Percentiles rank a stretch among this genome's conserved stretches.
These are phyloP conservation scores for Coffea eugenioides DNA, from an alignment of 257 asterid genomes.

Conservation along the genomic window DNA sequence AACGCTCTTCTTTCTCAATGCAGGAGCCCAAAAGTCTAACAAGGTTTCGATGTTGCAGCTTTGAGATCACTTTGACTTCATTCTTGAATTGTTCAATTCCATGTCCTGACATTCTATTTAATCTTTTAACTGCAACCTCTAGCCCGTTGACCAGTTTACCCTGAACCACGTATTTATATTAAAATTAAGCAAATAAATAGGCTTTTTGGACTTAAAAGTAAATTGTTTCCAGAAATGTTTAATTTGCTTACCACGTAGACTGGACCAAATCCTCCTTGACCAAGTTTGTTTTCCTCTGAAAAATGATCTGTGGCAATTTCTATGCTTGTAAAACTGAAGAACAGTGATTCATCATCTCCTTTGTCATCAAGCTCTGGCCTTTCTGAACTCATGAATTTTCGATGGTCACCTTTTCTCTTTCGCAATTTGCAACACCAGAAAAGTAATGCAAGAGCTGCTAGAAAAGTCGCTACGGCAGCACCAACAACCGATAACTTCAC, in stretches of 20 bases:
- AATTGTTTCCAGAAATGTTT: not conserved
- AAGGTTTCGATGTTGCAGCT: not conserved
- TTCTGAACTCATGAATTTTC: not conserved
- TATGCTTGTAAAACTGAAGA: not conserved
- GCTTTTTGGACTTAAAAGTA: not conserved
- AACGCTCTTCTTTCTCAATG: not conserved
- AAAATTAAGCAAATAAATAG: not conserved
- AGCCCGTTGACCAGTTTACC: not conserved
- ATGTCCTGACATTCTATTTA: not conserved
- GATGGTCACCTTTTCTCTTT: too few species aligned
- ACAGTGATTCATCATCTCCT: not conserved
- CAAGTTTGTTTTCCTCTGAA: not conserved
- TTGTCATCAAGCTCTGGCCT: not conserved
- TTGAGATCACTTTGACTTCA: not conserved
- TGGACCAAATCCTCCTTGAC: not conserved
- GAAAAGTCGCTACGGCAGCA: too few species aligned
- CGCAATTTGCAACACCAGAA: too few species aligned
- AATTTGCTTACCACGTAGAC: not conserved
- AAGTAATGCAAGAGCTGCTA: too few species aligned
- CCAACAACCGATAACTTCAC: too few species aligned
- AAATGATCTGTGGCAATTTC: not conserved
- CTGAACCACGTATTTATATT: not conserved
- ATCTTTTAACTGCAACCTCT: not conserved
- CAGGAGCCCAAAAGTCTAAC: not conserved
- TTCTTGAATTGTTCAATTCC: constrained; percentile 1